Base-by-base conservation (phyloP, 1,284 basidiomycete species). In the Earliella scabrosa region DNA sequence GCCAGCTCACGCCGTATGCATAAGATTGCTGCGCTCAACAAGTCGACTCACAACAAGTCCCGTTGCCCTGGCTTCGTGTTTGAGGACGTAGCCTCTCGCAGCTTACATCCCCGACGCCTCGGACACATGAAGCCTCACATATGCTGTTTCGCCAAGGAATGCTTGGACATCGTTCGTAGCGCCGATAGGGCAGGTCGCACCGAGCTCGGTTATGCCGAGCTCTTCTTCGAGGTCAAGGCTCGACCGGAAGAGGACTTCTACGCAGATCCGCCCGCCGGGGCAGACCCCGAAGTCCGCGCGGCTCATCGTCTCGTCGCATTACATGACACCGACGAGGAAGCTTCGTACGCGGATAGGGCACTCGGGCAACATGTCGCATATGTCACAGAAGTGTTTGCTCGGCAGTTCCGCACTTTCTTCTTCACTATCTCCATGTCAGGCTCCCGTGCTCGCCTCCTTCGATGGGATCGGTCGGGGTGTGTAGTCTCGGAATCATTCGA, bases 61-160 rank as follows among this genome's bases (percentile, higher is more conserved):
- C 48, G 54, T 2, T 56, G 54, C 23, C 54, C 53, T 3, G 48
- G 54, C 13, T 56, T 56, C 20, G 24, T 44, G n/a, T 56, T 56
- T 29, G 9, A 34, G 44, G 18, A 50, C 54, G n/a, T 50, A 24
- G 27, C 29, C 21, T 10, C 41, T 18, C 48, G 29, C 38, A 14
- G 49, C 23, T 26, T 18, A 41, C 23, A 20, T 23, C n/a, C 31
- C 34, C 14, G 38, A 14, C 10, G 54, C 35, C 48, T 56, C 14
- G 54, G 49, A 5, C 18, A 41, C 20, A 47, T 38, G 43, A 56
- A 56, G n/a, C 47, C 46, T 6, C 39, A 54, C 26, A 34, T 55
- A 31, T 45, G 41, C 18, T 50, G 47, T 21, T 55, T 36, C 31
- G 27, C 35, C 2, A 11, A 16, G 13, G 44, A 35, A 24, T 7